Evolutionary conservation across 352 stramenopile genomes (phyloP).

Genomic region (Pythium aquatile): DNA sequence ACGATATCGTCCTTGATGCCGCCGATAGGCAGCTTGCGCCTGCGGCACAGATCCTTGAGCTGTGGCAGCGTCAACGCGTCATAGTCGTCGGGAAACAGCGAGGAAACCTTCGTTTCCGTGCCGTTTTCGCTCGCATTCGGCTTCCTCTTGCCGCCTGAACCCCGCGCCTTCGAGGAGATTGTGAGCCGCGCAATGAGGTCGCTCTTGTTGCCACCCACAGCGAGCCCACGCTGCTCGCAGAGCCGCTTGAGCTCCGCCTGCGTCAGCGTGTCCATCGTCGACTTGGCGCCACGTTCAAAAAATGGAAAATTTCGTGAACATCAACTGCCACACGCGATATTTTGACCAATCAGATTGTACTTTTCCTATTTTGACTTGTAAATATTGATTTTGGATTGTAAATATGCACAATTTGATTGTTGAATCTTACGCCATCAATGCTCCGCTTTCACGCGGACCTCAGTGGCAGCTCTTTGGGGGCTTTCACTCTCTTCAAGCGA

Average conservation of each 20-base stretch:
- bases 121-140: slow-evolving; percentile 13
- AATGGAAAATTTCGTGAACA: background rate
- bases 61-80: slow-evolving; percentile 12
- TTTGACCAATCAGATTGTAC: too few relatives aligned
- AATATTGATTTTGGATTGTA: too few relatives aligned
- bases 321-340: too few relatives aligned
- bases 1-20: slow-evolving; percentile 28
- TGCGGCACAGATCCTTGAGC: slow-evolving; percentile 24
- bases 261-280: slow-evolving; percentile 15
- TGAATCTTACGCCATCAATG: too few relatives aligned
- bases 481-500: too few relatives aligned
- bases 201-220: background rate
- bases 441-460: too few relatives aligned
- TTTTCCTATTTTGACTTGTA: too few relatives aligned
- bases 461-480: too few relatives aligned
- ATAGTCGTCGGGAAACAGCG: background rate
- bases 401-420: too few relatives aligned
- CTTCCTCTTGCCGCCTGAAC: background rate
- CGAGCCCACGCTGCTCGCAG: slow-evolving; percentile 16
- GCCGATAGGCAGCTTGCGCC: slow-evolving; percentile 16
- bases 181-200: slow-evolving; percentile 1
- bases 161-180: slow-evolving; percentile 8
- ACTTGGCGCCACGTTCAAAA: slow-evolving; percentile 3
- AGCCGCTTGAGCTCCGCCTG: slow-evolving; percentile 17
- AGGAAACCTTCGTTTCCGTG: background rate